Conservation (phyloP, 2,329 filamentous ascomycete genomes). For the Colletotrichum cuscutae region DNA sequence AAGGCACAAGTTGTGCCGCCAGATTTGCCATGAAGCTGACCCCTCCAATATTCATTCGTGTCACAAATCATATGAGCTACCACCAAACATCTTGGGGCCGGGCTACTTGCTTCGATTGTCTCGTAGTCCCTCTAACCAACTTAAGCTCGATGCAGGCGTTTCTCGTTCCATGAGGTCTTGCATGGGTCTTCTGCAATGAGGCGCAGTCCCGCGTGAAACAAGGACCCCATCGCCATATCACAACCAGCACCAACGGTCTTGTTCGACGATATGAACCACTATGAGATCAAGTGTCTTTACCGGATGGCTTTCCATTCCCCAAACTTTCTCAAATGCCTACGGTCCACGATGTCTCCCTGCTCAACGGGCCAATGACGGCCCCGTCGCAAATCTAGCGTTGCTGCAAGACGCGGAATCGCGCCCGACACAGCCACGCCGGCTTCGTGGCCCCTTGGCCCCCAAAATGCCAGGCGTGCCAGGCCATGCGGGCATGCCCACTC, state of each 20-base stretch:
- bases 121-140: background rate
- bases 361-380: constrained; percentile 8
- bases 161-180: background rate
- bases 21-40: constrained; percentile 1
- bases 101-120: constrained; percentile 1
- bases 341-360: background rate
- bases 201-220: constrained; percentile 22
- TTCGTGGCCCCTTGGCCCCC: constrained; percentile 17
- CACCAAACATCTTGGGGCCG: background rate
- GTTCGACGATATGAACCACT: background rate
- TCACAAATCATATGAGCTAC: background rate
- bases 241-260: background rate
- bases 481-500: background rate
- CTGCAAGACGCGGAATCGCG: constrained; percentile 20
- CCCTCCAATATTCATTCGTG: background rate
- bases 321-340: background rate
- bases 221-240: constrained; percentile 9
- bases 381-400: constrained; percentile 1
- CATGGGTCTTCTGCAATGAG: background rate
- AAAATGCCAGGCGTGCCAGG: constrained; percentile 10
- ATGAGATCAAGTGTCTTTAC: background rate
- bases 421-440: constrained; percentile 31
- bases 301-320: background rate
- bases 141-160: background rate
- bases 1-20: background rate